phyloP scores from a whole-genome alignment of 108 stramenopile genomes.

The Hondaea fermentalgiana region DNA sequence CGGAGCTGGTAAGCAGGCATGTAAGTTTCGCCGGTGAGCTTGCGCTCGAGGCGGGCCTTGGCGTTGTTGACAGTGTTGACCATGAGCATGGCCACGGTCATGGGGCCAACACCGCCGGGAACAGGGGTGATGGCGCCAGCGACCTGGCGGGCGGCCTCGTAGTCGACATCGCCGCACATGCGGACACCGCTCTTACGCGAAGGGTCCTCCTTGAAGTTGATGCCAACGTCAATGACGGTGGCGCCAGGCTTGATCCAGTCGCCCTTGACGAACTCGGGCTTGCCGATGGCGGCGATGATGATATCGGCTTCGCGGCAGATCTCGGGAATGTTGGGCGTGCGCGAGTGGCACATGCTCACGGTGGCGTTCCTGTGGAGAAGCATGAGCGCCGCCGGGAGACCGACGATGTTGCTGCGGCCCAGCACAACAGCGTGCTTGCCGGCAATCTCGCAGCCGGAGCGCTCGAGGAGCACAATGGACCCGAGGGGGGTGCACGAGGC shows the following conservation, averaged over 20 bases:
- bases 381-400: conserved; percentile 83
- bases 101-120: conserved; percentile 96
- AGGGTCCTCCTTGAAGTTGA: conserved; percentile 66
- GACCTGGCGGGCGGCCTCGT: conserved; percentile 55
- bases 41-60: not conserved
- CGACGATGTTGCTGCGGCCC: conserved; percentile 74
- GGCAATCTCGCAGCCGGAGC: conserved; percentile 61
- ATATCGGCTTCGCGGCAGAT: conserved; percentile 78
- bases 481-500: conserved; percentile 68
- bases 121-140: conserved; percentile 86
- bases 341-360: conserved; percentile 85
- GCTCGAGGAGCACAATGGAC: conserved; percentile 85
- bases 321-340: conserved; percentile 57
- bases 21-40: not conserved
- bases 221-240: conserved; percentile 93
- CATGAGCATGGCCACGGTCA: conserved; percentile 96
- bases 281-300: conserved; percentile 86
- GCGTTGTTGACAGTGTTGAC: conserved; percentile 73
- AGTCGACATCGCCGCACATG: conserved; percentile 89
- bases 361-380: conserved; percentile 79
- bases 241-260: conserved; percentile 87
- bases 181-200: conserved; percentile 66
- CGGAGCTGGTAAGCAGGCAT: too few relatives aligned
- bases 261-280: conserved; percentile 70
- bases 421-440: conserved; percentile 88